Conservation (phyloP, 139 green algal species). For the Choricystis sp. region DNA sequence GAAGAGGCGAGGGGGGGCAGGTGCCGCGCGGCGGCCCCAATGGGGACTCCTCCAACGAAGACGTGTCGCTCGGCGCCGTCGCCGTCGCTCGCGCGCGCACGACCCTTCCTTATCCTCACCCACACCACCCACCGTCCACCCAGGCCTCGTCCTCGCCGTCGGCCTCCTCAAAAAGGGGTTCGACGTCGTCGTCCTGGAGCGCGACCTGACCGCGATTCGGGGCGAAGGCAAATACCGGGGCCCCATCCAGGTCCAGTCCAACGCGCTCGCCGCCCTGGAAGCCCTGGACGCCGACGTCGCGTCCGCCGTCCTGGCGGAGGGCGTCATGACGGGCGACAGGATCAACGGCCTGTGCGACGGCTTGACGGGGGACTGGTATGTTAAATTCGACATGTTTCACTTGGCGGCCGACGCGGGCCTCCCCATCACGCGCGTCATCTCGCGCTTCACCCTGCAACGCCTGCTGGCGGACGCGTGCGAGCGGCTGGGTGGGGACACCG, state of each 20-base stretch:
- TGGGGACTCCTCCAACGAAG: too few relatives aligned
- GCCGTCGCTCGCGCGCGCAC: too few relatives aligned
- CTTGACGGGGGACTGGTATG: slow-evolving; percentile 82
- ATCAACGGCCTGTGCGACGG: slow-evolving; percentile 83
- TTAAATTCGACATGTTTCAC: slow-evolving; percentile 96
- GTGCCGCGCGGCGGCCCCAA: too few relatives aligned
- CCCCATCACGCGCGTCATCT: slow-evolving; percentile 88
- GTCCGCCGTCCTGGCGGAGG: slow-evolving; percentile 40
- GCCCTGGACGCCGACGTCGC: slow-evolving; percentile 56
- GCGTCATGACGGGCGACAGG: slow-evolving; percentile 75
- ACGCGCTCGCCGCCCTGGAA: slow-evolving; percentile 72
- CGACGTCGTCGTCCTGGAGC: slow-evolving; percentile 65
- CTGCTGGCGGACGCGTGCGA: slow-evolving; percentile 38
- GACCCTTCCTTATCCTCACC: not conserved
- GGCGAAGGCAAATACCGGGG: slow-evolving; percentile 87
- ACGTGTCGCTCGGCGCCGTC: too few relatives aligned
- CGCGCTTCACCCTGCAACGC: slow-evolving; percentile 45
- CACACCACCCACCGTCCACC: too few relatives aligned
- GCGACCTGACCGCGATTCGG: slow-evolving; percentile 80
- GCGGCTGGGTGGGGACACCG: slow-evolving; percentile 16
- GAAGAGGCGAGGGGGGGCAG: too few relatives aligned
- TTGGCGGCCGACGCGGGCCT: slow-evolving; percentile 73
- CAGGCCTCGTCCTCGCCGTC: slow-evolving; percentile 70
- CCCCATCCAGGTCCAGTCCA: slow-evolving; percentile 84
- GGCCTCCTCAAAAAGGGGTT: slow-evolving; percentile 67